Base-by-base conservation (phyloP, 1,284 basidiomycete species). In the Rhodotorula sp. region DNA sequence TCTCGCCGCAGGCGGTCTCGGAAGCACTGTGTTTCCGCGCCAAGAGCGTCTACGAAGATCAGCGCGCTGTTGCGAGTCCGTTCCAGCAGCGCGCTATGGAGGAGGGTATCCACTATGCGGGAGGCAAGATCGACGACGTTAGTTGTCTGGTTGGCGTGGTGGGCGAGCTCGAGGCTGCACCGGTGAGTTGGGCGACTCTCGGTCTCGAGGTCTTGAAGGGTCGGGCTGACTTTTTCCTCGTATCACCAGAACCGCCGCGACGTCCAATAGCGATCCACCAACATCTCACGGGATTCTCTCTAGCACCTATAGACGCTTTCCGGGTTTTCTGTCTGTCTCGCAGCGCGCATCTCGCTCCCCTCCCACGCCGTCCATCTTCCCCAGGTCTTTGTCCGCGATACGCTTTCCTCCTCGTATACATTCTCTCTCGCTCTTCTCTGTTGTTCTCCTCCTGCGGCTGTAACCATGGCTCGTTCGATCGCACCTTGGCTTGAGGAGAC, bases 51-150 rank as follows among this genome's bases (percentile, higher is more conserved):
- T 82, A 81, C 11, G 83, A 85, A 69, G 81, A 84, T 68, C 81
- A 80, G 47, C 79, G 80, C n/a, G 81, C 83, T 2, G 78, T 82
- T 44, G 81, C 80, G 13, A 82, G 82, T 11, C 85, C 85, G 4
- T 85, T 85, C 76, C 84, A 84, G 79, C 81, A 83, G 64, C 79
- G 82, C 59, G 84, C 85, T 13, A 83, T 83, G 61, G 84, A 85
- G 70, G 83, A 85, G 72, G 85, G 84, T 13, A 81, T 83, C 59
- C 80, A 82, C 75, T 83, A 82, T 66, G 81, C 82, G 7, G 81
- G 81, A 20, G 82, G 81, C 20, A 82, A 82, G 73, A 78, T 79
- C 68, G 82, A 82, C 67, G 82, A 82, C 66, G 81, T 82, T 49
- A 81, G 80, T 30, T 81, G 82, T 30, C 66, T 82, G 27, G 79